These are phyloP conservation scores for Globisporangium cederbergense DNA, from an alignment of 352 stramenopile genomes.

Conservation along the genomic window DNA sequence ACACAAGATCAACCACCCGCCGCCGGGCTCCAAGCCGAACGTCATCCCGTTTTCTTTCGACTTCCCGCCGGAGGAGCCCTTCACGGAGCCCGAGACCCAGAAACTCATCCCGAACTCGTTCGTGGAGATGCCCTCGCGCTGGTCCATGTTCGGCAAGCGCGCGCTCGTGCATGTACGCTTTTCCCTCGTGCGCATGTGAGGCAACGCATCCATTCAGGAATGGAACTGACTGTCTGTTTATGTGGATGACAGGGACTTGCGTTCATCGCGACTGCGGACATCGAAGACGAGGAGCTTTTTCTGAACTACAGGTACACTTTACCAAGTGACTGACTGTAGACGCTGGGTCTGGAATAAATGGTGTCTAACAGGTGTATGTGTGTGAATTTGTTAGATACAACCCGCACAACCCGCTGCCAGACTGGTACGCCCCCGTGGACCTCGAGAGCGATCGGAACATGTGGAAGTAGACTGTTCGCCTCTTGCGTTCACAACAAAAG, in stretches of 20 bases:
- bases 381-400: slow-evolving; percentile 56
- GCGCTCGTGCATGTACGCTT: slow-evolving; percentile 71
- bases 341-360: background rate
- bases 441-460: slow-evolving; percentile 74
- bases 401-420: slow-evolving; percentile 54
- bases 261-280: slow-evolving; percentile 77
- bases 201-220: too few species aligned
- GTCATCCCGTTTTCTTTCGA: slow-evolving; percentile 82
- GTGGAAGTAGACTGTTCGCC: slow-evolving; percentile 50
- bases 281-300: slow-evolving; percentile 82
- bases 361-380: background rate
- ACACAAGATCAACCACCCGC: slow-evolving; percentile 88
- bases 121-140: slow-evolving; percentile 69
- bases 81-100: slow-evolving; percentile 49
- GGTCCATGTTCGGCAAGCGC: slow-evolving; percentile 85
- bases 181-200: too few species aligned
- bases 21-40: slow-evolving; percentile 58
- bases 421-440: slow-evolving; percentile 85
- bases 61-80: slow-evolving; percentile 77
- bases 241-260: slow-evolving; percentile 44
- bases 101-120: slow-evolving; percentile 83
- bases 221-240: background rate
- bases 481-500: background rate
- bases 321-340: too few species aligned
- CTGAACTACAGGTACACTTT: slow-evolving; percentile 59